Conservation (phyloP, 257 asterid species). For the Solanum pimpinellifolium region DNA sequence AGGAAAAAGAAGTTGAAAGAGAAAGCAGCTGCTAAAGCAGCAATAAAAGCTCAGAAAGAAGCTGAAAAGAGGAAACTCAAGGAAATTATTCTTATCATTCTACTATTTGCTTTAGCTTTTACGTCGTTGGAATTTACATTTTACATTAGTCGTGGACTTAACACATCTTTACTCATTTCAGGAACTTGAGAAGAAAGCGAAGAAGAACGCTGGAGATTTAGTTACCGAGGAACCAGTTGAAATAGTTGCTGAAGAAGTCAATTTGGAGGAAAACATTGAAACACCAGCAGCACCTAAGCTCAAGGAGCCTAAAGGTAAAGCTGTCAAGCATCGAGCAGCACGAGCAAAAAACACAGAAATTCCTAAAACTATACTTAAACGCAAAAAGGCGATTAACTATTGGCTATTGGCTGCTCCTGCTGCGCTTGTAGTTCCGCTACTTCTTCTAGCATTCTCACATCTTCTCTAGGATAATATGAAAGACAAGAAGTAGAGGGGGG, state of each 20-base stretch:
- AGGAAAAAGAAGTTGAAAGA: constrained; percentile 76
- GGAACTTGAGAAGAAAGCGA: constrained; percentile 84
- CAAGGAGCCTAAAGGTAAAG: constrained; percentile 38
- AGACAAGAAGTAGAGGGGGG: neutral
- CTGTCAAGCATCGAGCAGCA: constrained; percentile 21
- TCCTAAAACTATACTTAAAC: constrained; percentile 61
- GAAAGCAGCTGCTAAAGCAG: constrained; percentile 81
- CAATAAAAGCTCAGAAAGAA: constrained; percentile 63
- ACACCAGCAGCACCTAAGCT: constrained; percentile 24
- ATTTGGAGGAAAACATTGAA: constrained; percentile 38
- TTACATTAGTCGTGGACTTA: neutral
- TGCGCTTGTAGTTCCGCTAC: constrained; percentile 29
- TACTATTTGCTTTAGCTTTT: neutral
- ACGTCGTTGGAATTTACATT: neutral
- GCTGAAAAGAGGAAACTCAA: constrained; percentile 95
- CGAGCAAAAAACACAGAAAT: constrained; percentile 52
- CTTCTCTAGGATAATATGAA: constrained; percentile 12
- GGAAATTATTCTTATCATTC: constrained; percentile 22
- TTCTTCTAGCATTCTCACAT: constrained; percentile 37
- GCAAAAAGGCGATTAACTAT: constrained; percentile 67
- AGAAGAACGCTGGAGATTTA: constrained; percentile 45
- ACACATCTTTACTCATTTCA: constrained; percentile 5
- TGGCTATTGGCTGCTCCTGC: constrained; percentile 70
- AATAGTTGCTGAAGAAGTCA: constrained; percentile 37
- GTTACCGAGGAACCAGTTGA: constrained; percentile 52